These are phyloP conservation scores for Dentipellis fragilis DNA, from an alignment of 768 basidiomycete genomes.

Conservation along the genomic window DNA sequence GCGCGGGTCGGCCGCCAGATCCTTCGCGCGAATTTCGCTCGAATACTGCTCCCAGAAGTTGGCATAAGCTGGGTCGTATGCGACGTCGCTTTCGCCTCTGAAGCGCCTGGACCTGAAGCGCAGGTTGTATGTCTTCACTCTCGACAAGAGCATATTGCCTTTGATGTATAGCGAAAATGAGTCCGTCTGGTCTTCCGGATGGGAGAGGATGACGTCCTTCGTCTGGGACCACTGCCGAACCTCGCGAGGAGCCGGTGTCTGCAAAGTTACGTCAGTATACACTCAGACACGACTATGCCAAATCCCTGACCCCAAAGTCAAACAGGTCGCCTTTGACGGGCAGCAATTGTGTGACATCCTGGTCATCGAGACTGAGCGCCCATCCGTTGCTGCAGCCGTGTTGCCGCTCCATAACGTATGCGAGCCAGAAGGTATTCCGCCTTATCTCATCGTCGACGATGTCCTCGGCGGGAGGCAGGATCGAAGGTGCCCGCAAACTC, in stretches of 20 bases:
- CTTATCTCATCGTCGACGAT: conserved; percentile 63
- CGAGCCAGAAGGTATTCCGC: conserved; percentile 65
- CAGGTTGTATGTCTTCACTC: conserved; percentile 54
- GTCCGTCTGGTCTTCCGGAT: conserved; percentile 55
- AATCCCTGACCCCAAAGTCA: conserved; percentile 43
- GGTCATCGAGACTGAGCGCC: conserved; percentile 62
- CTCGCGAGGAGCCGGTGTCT: conserved; percentile 26
- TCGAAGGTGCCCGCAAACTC: conserved; percentile 43
- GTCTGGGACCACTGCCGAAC: conserved; percentile 63
- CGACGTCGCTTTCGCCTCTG: conserved; percentile 43
- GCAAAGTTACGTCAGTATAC: background rate
- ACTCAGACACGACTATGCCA: conserved; percentile 1
- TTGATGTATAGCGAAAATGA: conserved; percentile 68
- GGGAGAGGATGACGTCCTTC: conserved; percentile 46
- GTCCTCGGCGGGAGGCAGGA: conserved; percentile 48
- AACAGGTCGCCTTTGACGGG: conserved; percentile 54
- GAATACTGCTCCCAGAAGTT: conserved; percentile 8
- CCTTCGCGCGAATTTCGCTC: conserved; percentile 1
- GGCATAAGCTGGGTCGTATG: conserved; percentile 17
- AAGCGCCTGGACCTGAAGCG: conserved; percentile 55
- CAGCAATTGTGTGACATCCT: conserved; percentile 62
- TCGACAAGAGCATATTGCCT: conserved; percentile 51
- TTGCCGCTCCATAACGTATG: conserved; percentile 59
- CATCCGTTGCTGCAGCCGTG: conserved; percentile 62
- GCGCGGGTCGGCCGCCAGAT: conserved; percentile 16